Percentiles rank a stretch among this genome's conserved stretches.
phyloP scores from a whole-genome alignment of 2,329 filamentous ascomycete genomes.

The Verticillium nubilum region DNA sequence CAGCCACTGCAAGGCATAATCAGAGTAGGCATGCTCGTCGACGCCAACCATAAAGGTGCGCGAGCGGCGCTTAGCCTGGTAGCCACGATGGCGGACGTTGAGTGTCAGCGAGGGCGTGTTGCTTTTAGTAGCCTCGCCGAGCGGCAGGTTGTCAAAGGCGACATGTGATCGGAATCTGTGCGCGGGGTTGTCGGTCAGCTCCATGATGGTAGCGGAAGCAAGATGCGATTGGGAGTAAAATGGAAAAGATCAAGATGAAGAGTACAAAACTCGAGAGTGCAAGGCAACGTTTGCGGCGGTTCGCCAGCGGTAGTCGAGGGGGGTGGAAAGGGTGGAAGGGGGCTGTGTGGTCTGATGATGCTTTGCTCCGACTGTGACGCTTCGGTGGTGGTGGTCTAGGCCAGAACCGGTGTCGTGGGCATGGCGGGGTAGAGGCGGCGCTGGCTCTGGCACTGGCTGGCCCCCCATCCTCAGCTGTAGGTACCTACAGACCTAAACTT shows the following conservation, averaged over 20 bases:
- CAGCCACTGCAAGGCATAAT: slow-evolving; percentile 88
- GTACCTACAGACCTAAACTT: too few species aligned
- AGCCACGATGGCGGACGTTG: slow-evolving; percentile 81
- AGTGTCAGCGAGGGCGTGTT: slow-evolving; percentile 69
- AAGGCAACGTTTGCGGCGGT: background rate
- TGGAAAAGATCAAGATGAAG: background rate
- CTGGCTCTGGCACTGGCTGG: too few species aligned
- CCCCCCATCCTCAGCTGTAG: too few species aligned
- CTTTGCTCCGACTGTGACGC: background rate
- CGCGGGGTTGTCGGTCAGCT: slow-evolving; percentile 30
- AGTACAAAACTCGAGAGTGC: background rate
- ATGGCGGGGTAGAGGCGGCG: background rate
- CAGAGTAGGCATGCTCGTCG: slow-evolving; percentile 86
- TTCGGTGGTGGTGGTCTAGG: background rate
- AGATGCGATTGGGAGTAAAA: background rate
- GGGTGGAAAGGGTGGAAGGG: slow-evolving; percentile 1
- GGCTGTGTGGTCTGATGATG: slow-evolving; percentile 3
- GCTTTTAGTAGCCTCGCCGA: slow-evolving; percentile 52
- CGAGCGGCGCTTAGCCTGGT: slow-evolving; percentile 72
- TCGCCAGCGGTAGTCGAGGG: background rate
- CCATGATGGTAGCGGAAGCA: slow-evolving; percentile 22
- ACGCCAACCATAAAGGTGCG: slow-evolving; percentile 88
- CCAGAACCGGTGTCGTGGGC: background rate
- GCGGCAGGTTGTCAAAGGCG: slow-evolving; percentile 54
- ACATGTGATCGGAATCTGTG: slow-evolving; percentile 54